These are phyloP conservation scores for Blastocystis sp. DNA, from an alignment of 352 stramenopile genomes.

Conservation along the genomic window DNA sequence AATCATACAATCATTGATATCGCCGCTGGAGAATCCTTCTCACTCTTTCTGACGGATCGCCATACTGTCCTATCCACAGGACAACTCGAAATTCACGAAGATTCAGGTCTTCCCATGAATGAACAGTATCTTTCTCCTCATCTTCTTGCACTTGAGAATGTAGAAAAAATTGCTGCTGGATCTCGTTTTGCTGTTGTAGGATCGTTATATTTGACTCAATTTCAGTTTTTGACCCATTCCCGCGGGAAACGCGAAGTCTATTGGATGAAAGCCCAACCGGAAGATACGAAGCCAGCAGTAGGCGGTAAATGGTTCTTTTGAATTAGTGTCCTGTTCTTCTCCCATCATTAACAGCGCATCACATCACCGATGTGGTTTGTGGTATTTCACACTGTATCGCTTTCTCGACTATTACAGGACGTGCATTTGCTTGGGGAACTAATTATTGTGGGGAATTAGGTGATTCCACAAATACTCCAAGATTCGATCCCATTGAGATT, in stretches of 20 bases:
- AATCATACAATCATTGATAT: constrained; percentile 20
- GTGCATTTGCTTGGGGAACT: constrained; percentile 64
- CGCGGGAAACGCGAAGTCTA: constrained; percentile 17
- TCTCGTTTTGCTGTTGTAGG: constrained; percentile 16
- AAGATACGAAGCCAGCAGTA: not conserved
- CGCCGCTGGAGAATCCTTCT: constrained; percentile 43
- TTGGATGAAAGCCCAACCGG: constrained; percentile 5
- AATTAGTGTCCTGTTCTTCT: constrained; percentile 62
- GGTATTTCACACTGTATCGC: constrained; percentile 65
- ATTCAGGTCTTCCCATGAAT: not conserved
- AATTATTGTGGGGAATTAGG: constrained; percentile 54
- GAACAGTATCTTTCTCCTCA: not conserved
- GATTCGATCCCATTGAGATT: not conserved
- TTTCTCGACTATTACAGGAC: constrained; percentile 63
- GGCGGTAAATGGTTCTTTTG: not conserved
- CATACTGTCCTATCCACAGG: not conserved
- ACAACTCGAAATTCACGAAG: constrained; percentile 1
- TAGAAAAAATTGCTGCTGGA: constrained; percentile 23
- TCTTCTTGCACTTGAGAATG: not conserved
- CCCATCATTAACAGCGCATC: not conserved
- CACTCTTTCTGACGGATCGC: constrained; percentile 14
- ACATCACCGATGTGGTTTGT: constrained; percentile 62
- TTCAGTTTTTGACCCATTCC: not conserved
- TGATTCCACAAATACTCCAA: not conserved
- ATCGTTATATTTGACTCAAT: not conserved